These are phyloP conservation scores for Cerioporus squamosus DNA, from an alignment of 1,284 basidiomycete genomes.

Conservation along the genomic window DNA sequence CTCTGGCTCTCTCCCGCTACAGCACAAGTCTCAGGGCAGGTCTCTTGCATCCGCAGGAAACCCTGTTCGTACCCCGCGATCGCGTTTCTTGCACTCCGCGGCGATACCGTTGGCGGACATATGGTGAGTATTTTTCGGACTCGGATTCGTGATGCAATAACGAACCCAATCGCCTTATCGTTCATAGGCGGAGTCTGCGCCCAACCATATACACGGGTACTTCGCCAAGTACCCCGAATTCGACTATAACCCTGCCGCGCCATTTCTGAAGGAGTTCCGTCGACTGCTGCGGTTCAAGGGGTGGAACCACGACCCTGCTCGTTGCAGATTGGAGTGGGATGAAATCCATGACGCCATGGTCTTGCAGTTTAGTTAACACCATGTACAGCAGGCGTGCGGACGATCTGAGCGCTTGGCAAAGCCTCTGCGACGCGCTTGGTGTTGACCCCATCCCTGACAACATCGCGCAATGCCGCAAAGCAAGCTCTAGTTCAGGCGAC, in stretches of 20 bases:
- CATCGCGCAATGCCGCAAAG: constrained; percentile 14
- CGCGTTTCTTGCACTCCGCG: no score
- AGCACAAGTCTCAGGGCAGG: no score
- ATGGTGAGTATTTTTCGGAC: no score
- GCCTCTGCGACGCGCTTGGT: constrained; percentile 31
- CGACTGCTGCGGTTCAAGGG: constrained; percentile 9
- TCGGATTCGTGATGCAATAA: no score
- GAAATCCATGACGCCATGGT: constrained; percentile 34
- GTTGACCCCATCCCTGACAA: constrained; percentile 18
- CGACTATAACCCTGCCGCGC: not conserved
- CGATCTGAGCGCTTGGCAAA: constrained; percentile 38
- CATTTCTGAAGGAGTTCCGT: constrained; percentile 18
- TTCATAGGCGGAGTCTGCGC: not conserved
- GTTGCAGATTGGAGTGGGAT: not conserved
- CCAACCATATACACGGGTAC: constrained; percentile 11
- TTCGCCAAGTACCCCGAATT: constrained; percentile 22
- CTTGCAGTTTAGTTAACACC: constrained; percentile 39
- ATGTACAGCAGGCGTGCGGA: constrained; percentile 41
- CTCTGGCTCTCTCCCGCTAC: no score
- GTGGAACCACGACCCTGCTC: not conserved
- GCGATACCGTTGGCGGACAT: no score
- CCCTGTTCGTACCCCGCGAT: no score
- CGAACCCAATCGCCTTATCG: not conserved
- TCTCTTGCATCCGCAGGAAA: no score
- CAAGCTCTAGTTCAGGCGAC: not conserved